Evolutionary conservation across 352 stramenopile species (phyloP), one percentile per base, ranked within the genome.

Genomic region (Phytophthora foliorum): DNA sequence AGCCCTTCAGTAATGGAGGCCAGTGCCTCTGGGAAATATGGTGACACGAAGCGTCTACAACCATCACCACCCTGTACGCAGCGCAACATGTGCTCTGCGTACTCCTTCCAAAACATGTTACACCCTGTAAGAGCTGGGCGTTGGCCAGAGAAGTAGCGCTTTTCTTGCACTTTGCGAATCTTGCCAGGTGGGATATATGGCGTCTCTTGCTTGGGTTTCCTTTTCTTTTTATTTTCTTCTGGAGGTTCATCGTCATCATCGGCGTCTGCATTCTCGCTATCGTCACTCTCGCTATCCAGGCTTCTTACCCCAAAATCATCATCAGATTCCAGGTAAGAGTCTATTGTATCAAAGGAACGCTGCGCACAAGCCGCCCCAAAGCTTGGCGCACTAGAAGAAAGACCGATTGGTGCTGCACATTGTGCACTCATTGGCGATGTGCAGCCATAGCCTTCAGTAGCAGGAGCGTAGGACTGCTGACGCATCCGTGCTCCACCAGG

Each of bases 81-180:
- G 41, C 27, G 48, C 27, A 67, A 34, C 1, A 88, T 31, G 44
- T 91, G 52, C 16, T 71, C 55, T 13, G 84, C 82, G 57, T 88
- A 92, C 24, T 87, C 81, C 11, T 67, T 75, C 85, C 85, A 93
- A 48, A 90, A 93, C 46, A 66, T 69, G 65, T 87, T 90, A 1
- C 53, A 22, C 2, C 79, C 79, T 48, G 70, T 57, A 17, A 88
- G 52, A 31, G 54, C n/a, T n/a, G 71, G 74, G n/a, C 62, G 61
- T 42, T 81, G 72, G 0, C 34, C 50, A 13, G 32, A 46, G 24
- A 78, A 82, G 42, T 64, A 82, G 9, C 73, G 65, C 36, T 78
- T 82, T 62, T 88, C 80, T 52, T 80, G 61, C 5, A 86, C 48
- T 50, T 65, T 82, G 17, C 80, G 69, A 13, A 88, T 73, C 57